These are phyloP conservation scores for Plantago elongata DNA, from an alignment of 257 asterid species.

Conservation along the genomic window DNA sequence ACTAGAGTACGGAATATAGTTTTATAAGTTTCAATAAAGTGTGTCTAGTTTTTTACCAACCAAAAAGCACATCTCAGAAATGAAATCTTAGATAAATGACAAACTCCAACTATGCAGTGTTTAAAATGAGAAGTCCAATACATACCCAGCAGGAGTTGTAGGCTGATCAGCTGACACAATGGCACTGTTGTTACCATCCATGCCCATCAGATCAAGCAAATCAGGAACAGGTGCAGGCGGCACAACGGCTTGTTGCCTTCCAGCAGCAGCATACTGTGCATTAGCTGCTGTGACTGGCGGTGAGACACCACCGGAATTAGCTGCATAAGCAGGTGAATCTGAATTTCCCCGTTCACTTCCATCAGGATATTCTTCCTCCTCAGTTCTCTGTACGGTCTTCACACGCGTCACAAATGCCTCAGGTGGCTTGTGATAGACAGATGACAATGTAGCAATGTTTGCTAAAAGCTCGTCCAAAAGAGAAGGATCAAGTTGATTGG, in stretches of 20 bases:
- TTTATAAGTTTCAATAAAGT: no score
- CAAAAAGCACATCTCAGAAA: no score
- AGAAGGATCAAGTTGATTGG: constrained; percentile 88
- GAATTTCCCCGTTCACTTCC: constrained; percentile 71
- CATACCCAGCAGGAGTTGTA: constrained; percentile 56
- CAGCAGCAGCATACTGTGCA: constrained; percentile 32
- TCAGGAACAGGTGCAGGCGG: constrained; percentile 77
- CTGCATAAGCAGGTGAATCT: constrained; percentile 64
- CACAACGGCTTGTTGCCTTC: constrained; percentile 48
- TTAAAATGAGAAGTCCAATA: background rate
- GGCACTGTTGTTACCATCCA: constrained; percentile 63
- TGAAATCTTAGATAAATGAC: no score
- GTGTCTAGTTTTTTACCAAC: no score
- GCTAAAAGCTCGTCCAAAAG: constrained; percentile 95
- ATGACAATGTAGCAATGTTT: constrained; percentile 93
- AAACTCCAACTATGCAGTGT: no score
- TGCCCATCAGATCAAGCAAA: constrained; percentile 87
- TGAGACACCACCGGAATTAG: constrained; percentile 49
- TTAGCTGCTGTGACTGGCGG: constrained; percentile 55
- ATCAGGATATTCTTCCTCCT: constrained; percentile 93
- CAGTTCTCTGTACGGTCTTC: constrained; percentile 74
- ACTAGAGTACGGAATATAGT: no score
- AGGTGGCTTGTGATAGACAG: constrained; percentile 97
- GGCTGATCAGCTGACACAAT: constrained; percentile 67
- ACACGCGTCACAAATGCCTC: constrained; percentile 94